phyloP scores from a whole-genome alignment of 208 protist genomes.

The Phytomonas sp. region DNA sequence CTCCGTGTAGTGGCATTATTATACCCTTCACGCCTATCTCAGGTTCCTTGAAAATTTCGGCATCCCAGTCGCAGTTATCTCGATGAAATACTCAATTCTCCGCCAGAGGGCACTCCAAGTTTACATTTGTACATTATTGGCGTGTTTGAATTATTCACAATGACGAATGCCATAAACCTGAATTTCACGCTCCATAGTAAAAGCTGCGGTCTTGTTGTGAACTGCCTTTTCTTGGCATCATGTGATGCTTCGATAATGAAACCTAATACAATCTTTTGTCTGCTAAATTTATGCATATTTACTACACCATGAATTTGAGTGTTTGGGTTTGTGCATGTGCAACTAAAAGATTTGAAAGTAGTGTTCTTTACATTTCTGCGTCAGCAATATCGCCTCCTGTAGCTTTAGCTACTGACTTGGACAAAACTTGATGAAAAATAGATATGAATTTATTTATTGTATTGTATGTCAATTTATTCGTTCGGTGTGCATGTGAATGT shows the following conservation, averaged over 20 bases:
- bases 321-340: not conserved
- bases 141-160: conserved; percentile 41
- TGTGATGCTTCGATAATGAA: not conserved
- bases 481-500: not conserved
- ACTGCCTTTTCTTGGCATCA: not conserved
- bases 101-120: conserved; percentile 38
- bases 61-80: not conserved
- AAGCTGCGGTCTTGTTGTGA: not conserved
- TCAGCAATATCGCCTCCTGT: not conserved
- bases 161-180: conserved; percentile 4
- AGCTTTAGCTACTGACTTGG: not conserved
- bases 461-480: not conserved
- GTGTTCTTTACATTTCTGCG: not conserved
- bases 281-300: not conserved
- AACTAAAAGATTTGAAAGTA: not conserved
- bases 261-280: not conserved
- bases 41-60: not conserved
- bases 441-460: conserved; percentile 3
- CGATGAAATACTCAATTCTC: conserved; percentile 22
- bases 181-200: not conserved
- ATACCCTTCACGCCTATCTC: not conserved
- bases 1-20: not conserved
- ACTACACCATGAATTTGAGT: not conserved
- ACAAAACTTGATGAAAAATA: not conserved
- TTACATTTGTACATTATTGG: conserved; percentile 39